Percentiles rank a stretch among this genome's conserved stretches.
These are phyloP conservation scores for Yamadazyma tumulicola DNA, from an alignment of 805 yeast species.

Conservation along the genomic window DNA sequence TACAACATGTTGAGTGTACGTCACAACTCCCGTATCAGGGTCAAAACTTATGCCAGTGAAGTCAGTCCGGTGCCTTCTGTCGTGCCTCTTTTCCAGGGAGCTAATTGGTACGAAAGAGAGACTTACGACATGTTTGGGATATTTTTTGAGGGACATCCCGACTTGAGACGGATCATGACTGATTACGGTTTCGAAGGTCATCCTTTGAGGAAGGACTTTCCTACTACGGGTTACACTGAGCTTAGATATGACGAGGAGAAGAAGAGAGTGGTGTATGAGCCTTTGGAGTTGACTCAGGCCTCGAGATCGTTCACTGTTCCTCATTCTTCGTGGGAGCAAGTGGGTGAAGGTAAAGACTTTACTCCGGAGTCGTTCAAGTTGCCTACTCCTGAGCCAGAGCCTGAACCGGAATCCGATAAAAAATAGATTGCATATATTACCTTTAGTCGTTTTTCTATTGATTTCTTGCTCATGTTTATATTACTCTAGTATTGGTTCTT, in stretches of 20 bases:
- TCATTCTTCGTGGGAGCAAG: slow-evolving; percentile 87
- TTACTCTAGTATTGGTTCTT: too few relatives aligned
- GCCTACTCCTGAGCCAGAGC: slow-evolving; percentile 80
- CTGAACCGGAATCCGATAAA: slow-evolving; percentile 37
- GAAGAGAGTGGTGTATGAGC: slow-evolving; percentile 85
- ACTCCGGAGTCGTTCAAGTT: slow-evolving; percentile 79
- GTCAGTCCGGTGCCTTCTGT: slow-evolving; percentile 77
- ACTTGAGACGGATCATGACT: slow-evolving; percentile 83
- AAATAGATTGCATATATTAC: slow-evolving; percentile 15
- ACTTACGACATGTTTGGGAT: slow-evolving; percentile 85
- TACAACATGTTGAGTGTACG: slow-evolving; percentile 78
- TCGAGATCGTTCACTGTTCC: slow-evolving; percentile 89
- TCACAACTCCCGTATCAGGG: slow-evolving; percentile 82
- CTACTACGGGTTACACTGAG: slow-evolving; percentile 88
- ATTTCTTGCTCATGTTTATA: too few relatives aligned
- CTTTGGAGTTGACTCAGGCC: slow-evolving; percentile 87
- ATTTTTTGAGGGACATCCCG: slow-evolving; percentile 87
- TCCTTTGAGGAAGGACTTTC: slow-evolving; percentile 89
- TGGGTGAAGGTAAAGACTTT: slow-evolving; percentile 79
- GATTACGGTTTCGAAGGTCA: slow-evolving; percentile 93
- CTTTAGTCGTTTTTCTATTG: too few relatives aligned
- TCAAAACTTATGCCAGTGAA: slow-evolving; percentile 85
- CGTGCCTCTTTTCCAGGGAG: slow-evolving; percentile 70
- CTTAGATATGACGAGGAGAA: slow-evolving; percentile 88
- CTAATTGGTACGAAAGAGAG: slow-evolving; percentile 90